Base-by-base conservation (phyloP, 129 eudicot genomes). In the Escallonia herrerae region DNA sequence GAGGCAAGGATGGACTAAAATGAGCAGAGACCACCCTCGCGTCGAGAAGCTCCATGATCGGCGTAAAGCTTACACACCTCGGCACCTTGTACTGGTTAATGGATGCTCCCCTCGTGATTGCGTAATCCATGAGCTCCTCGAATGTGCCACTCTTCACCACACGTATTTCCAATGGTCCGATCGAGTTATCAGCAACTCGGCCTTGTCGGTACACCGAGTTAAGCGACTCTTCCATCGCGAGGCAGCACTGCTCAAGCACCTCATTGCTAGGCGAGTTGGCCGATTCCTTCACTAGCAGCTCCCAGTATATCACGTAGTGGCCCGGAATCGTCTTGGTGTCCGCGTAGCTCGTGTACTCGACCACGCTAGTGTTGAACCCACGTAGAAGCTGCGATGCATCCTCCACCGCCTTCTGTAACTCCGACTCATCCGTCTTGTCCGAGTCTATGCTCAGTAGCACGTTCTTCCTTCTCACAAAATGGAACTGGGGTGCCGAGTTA, bases 51-150 rank as follows among this genome's bases (percentile, higher is more conserved):
- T 91, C 97, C 95, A 76, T 77, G 22, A 91, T 87, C 4, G 97
- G 97, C 38, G 97, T 84, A 55, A 82, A 87, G 65, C 66, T 91
- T 40, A 91, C 97, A 67, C 97, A 91, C 71, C 97, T 75, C 7
- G 97, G 97, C 45, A 82, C 97, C 68, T 91, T 91, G 65, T 91
- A 91, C 58, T 91, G 97, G 33, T 91, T 91, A 6, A 91, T 91
- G 0, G 97, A 91, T 37, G 97, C 97, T 10, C 97, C 97, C 46
- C 95, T 64, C 2, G 97, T 84, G 60, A 91, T 91, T 42, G 97
- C 97, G 40, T 87, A 91, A 62, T 91, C 97, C 97, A 91, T 91
- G 0, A 91, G 47, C 58, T 91, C 97, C 66, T 91, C 97, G 38
- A 91, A 91, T 0, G 97, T 91, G 0, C 97, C 97, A 13, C 72